Evolutionary conservation across 768 basidiomycete species (phyloP), one percentile per base, ranked within the genome.

Genomic region (Suillus spraguei): DNA sequence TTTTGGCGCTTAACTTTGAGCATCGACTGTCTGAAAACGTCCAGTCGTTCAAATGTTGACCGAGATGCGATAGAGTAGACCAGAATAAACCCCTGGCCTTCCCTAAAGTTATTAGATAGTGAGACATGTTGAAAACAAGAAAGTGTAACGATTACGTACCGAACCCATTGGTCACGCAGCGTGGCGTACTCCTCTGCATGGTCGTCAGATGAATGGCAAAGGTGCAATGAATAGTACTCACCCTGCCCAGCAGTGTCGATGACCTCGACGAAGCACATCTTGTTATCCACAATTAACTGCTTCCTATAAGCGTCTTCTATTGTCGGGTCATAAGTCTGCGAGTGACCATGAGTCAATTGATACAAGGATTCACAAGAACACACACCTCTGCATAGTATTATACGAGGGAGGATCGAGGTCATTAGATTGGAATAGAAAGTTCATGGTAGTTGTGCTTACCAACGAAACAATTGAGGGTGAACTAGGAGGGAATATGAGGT

Each of bases 271-370:
- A 95, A 91, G 79, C 94, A 96, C 87, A 95, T 95, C 70, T 89
- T 86, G 74, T 95, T 94, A 78, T 97, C 95, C 67, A 97, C 94
- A 62, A 95, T 88, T 69, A 95, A 85, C 75, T 95, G 94, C 77
- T 96, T 97, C 71, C 95, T 86, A 79, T 98, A 97, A 66, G 95
- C 95, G 76, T 97, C 95, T 80, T 98, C 95, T 86, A 98, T 98
- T 70, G 95, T 98, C 63, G 95, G 95, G 81, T 98, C 95, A 77
- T 98, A 98, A 60, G 94, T 94, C 94, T 97, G 67, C 62, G 46
- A 4, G 33, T 60, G 61, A 65, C 54, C 42, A 56, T 66, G 36
- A 59, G 50, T 68, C 33, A 64, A 63, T 46, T 35, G 35, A 28
- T 49, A 7, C 17, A 65, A 68, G 52, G 71, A 59, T 53, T 62